phyloP scores from a whole-genome alignment of 2,329 filamentous ascomycete species.

The Diaporthe citri region DNA sequence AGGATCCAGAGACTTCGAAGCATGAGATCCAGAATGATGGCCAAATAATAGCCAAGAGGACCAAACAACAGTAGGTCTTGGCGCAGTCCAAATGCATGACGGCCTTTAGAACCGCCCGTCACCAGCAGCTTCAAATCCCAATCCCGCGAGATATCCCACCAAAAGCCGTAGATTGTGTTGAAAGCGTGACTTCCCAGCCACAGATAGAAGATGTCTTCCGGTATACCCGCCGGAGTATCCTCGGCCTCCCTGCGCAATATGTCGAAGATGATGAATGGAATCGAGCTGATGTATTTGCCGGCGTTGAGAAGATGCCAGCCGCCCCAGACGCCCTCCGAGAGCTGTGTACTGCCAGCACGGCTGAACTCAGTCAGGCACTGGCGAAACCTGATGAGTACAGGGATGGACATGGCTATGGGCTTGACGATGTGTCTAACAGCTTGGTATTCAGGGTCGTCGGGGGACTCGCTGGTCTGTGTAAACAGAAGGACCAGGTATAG shows the following conservation, averaged over 20 bases:
- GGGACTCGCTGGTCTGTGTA: not conserved
- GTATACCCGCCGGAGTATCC: constrained; percentile 6
- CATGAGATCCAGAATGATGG: not conserved
- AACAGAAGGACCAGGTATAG: not conserved
- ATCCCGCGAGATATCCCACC: constrained; percentile 25
- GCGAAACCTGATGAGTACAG: not conserved
- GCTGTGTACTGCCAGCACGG: not conserved
- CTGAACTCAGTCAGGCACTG: constrained; percentile 18
- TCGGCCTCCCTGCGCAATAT: constrained; percentile 15
- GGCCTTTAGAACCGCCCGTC: not conserved
- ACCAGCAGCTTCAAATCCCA: constrained; percentile 21
- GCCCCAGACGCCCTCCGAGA: constrained; percentile 9
- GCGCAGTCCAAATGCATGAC: not conserved
- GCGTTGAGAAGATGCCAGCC: constrained; percentile 23
- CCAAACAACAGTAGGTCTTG: constrained; percentile 1
- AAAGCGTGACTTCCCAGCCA: constrained; percentile 12
- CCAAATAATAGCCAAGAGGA: not conserved
- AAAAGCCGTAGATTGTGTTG: constrained; percentile 13
- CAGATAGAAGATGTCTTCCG: constrained; percentile 16
- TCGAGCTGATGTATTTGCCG: constrained; percentile 27
- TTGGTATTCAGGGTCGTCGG: constrained; percentile 10
- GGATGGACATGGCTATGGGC: constrained; percentile 18
- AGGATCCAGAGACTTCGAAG: not conserved
- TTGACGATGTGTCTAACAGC: constrained; percentile 12
- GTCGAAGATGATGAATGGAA: constrained; percentile 22